Conservation (phyloP, 2,329 filamentous ascomycete species). For the Epichloe coenophiala region DNA sequence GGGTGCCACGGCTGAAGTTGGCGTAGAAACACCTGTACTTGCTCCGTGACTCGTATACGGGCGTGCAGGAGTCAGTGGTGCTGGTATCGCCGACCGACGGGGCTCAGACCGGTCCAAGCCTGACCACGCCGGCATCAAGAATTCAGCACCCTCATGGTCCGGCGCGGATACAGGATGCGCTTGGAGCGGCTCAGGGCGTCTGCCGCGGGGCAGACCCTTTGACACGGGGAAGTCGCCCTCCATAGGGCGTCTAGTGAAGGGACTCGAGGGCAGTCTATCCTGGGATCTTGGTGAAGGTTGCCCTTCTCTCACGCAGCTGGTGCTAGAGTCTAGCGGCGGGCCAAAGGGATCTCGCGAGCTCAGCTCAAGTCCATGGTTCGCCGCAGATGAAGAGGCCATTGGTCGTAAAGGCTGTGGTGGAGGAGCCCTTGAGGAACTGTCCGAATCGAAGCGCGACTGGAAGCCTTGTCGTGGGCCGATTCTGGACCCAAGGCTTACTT, state of each 20-base stretch:
- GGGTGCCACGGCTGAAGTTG: conserved; percentile 17
- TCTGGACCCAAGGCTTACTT: not conserved
- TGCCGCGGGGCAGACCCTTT: conserved; percentile 23
- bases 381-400: conserved; percentile 10
- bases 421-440: conserved; percentile 9
- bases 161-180: not conserved
- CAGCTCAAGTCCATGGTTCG: conserved; percentile 5
- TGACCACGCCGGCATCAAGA: conserved; percentile 4
- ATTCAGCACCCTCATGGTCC: not conserved
- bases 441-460: conserved; percentile 13
- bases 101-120: conserved; percentile 15
- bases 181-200: conserved; percentile 11
- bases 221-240: conserved; percentile 21
- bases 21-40: conserved; percentile 11
- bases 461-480: conserved; percentile 8
- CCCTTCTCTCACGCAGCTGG: conserved; percentile 5
- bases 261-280: conserved; percentile 12
- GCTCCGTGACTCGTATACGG: conserved; percentile 1
- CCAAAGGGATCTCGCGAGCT: conserved; percentile 12
- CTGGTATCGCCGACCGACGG: conserved; percentile 21
- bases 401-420: conserved; percentile 12
- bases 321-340: conserved; percentile 5
- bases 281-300: conserved; percentile 4
- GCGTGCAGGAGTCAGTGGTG: conserved; percentile 19
- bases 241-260: conserved; percentile 14